Percentiles rank a stretch among this genome's conserved stretches.
phyloP scores from a whole-genome alignment of 1,139 yeast species.

The Zygosaccharomyces sapae region DNA sequence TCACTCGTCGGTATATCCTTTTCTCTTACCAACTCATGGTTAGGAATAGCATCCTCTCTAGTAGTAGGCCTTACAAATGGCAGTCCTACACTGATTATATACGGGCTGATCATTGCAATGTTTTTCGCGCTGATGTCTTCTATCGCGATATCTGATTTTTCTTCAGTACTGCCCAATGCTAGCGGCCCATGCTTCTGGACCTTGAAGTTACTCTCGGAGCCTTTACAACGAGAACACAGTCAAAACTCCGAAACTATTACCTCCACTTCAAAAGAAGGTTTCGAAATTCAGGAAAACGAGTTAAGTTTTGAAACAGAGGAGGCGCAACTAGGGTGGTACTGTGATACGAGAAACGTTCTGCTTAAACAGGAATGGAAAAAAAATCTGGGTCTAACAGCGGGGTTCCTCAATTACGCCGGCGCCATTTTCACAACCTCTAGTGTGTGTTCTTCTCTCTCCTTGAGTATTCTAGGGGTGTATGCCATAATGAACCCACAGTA shows the following conservation, averaged over 20 bases:
- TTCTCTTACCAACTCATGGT: conserved; percentile 52
- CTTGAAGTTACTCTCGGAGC: conserved; percentile 48
- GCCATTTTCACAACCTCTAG: conserved; percentile 55
- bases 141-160: conserved; percentile 49
- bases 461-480: conserved; percentile 49
- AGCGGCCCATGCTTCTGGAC: conserved; percentile 65
- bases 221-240: conserved; percentile 1
- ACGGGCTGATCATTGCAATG: conserved; percentile 50
- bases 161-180: conserved; percentile 52
- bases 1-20: conserved; percentile 51
- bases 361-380: conserved; percentile 41
- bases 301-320: conserved; percentile 5
- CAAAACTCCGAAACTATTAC: conserved; percentile 1
- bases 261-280: neutral
- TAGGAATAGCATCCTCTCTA: conserved; percentile 49
- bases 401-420: conserved; percentile 40
- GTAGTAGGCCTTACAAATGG: conserved; percentile 48
- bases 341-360: conserved; percentile 20
- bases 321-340: conserved; percentile 3
- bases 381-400: conserved; percentile 15
- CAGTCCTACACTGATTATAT: conserved; percentile 47
- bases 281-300: neutral
- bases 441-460: conserved; percentile 49
- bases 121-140: conserved; percentile 45
- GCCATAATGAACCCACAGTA: conserved; percentile 44